Percentiles rank a stretch among this genome's conserved stretches.
These are phyloP conservation scores for Diaporthe sp. DNA, from an alignment of 2,329 filamentous ascomycete genomes.

Conservation along the genomic window DNA sequence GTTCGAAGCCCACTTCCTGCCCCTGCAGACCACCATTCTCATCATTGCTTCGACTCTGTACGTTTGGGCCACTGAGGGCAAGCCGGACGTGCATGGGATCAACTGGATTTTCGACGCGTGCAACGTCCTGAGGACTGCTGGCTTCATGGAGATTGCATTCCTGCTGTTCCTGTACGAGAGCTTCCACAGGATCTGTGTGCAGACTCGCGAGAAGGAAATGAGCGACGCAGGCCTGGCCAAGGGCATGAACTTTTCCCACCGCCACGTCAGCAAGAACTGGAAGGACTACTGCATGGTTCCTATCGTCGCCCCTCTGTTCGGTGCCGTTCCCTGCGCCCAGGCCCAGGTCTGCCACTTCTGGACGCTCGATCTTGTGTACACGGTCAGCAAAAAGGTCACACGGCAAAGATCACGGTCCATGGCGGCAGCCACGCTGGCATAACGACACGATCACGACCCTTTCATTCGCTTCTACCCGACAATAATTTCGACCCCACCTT, in stretches of 20 bases:
- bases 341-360: constrained; percentile 80
- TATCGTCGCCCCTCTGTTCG: constrained; percentile 76
- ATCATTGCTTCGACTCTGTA: constrained; percentile 75
- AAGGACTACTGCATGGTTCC: constrained; percentile 77
- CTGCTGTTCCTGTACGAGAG: constrained; percentile 78
- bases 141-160: constrained; percentile 73
- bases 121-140: constrained; percentile 70
- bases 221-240: constrained; percentile 73
- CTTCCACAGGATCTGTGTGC: constrained; percentile 75
- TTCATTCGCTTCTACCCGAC: constrained; percentile 39
- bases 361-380: constrained; percentile 78
- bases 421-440: constrained; percentile 47
- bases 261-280: constrained; percentile 68
- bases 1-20: constrained; percentile 82
- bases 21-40: constrained; percentile 76
- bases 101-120: constrained; percentile 73
- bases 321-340: constrained; percentile 76
- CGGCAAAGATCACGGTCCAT: constrained; percentile 63
- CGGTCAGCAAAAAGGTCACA: constrained; percentile 78
- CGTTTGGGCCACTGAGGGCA: constrained; percentile 65
- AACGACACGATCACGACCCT: constrained; percentile 37
- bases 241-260: constrained; percentile 75
- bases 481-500: constrained; percentile 34
- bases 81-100: constrained; percentile 66
- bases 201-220: constrained; percentile 76